phyloP scores from a whole-genome alignment of 2,329 filamentous ascomycete species.

The Sporothrix humicola region DNA sequence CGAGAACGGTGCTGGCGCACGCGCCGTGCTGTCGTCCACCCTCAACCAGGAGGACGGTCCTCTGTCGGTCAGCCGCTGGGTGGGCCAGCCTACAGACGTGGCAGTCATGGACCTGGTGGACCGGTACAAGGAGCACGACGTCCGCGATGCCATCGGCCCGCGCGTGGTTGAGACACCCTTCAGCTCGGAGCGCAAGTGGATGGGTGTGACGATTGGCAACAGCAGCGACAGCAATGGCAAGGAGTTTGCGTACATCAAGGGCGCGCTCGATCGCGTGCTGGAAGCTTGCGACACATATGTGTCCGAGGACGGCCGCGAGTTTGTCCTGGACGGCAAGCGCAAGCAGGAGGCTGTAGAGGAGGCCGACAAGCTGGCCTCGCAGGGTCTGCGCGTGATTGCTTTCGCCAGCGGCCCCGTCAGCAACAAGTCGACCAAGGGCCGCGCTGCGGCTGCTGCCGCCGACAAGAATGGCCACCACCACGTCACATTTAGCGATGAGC shows the following conservation, averaged over 20 bases:
- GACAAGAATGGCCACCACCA: slow-evolving; percentile 46
- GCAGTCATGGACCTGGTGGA: slow-evolving; percentile 95
- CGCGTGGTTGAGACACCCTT: slow-evolving; percentile 89
- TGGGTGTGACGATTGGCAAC: slow-evolving; percentile 86
- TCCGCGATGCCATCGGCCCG: slow-evolving; percentile 82
- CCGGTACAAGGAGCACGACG: slow-evolving; percentile 87
- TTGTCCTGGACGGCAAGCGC: slow-evolving; percentile 78
- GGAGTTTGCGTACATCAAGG: slow-evolving; percentile 93
- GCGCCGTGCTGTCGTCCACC: slow-evolving; percentile 85
- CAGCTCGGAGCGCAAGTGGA: slow-evolving; percentile 98
- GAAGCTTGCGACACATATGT: slow-evolving; percentile 89
- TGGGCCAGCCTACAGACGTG: slow-evolving; percentile 95
- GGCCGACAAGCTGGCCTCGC: slow-evolving; percentile 83
- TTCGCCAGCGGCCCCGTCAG: slow-evolving; percentile 79
- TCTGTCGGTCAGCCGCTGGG: slow-evolving; percentile 81
- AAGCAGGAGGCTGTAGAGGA: slow-evolving; percentile 77
- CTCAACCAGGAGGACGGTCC: slow-evolving; percentile 65
- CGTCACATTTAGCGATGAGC: slow-evolving; percentile 66
- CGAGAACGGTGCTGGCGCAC: slow-evolving; percentile 72
- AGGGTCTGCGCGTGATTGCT: slow-evolving; percentile 87
- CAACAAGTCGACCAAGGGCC: slow-evolving; percentile 52
- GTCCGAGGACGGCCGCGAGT: slow-evolving; percentile 81
- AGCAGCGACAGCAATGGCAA: slow-evolving; percentile 63
- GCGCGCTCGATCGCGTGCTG: slow-evolving; percentile 85
- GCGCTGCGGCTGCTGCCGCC: slow-evolving; percentile 50